These are phyloP conservation scores for Epichloe aotearoae DNA, from an alignment of 2,329 filamentous ascomycete genomes.

Conservation along the genomic window DNA sequence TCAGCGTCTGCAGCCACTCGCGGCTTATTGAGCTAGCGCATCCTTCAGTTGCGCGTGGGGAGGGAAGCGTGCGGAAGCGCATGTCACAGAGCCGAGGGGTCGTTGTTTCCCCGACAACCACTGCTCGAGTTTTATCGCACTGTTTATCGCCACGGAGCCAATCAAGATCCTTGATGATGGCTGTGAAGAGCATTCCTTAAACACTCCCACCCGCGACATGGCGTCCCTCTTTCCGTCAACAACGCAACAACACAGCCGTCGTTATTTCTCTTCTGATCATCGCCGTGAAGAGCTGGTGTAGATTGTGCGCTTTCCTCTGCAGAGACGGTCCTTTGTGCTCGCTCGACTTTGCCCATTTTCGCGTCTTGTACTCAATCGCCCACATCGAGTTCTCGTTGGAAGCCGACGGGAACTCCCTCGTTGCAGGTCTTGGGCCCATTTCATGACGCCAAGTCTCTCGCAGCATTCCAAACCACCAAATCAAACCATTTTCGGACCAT, in stretches of 20 bases:
- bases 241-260: constrained; percentile 1
- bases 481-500: constrained; percentile 3
- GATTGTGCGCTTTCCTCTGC: neutral
- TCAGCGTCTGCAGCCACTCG: neutral
- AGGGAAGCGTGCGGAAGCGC: neutral
- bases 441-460: neutral
- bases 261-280: neutral
- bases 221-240: neutral
- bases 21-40: neutral
- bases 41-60: neutral
- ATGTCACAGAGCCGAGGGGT: neutral
- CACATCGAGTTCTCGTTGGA: neutral
- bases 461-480: constrained; percentile 17
- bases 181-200: constrained; percentile 8
- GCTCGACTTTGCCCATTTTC: neutral
- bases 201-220: constrained; percentile 1
- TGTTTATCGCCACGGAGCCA: constrained; percentile 6
- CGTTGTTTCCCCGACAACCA: constrained; percentile 5
- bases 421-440: neutral
- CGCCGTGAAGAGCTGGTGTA: neutral
- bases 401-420: neutral
- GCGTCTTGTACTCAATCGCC: neutral
- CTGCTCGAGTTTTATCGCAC: neutral
- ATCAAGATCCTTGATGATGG: constrained; percentile 1
- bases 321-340: neutral